These are phyloP conservation scores for Tillandsia fasciculata DNA, from an alignment of 176 grass and related monocot genomes.

Conservation along the genomic window DNA sequence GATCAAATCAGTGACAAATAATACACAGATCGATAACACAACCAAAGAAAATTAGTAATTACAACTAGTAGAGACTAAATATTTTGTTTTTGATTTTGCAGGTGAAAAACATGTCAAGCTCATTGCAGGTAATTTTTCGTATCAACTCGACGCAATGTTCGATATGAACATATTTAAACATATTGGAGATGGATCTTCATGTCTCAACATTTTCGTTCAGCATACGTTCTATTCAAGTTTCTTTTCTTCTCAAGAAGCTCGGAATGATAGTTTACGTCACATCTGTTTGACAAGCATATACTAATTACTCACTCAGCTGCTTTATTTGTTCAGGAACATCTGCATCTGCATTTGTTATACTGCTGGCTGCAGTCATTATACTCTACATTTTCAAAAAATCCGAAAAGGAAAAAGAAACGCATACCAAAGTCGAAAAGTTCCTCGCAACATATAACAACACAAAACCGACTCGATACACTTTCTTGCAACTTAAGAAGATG, in stretches of 20 bases:
- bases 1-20: not conserved
- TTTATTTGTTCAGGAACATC: constrained; percentile 15
- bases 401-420: too few species aligned
- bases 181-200: not conserved
- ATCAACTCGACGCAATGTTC: not conserved
- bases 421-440: too few species aligned
- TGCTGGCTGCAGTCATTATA: not conserved
- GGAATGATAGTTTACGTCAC: not conserved
- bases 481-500: too few species aligned
- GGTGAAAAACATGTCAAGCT: constrained; percentile 18
- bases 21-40: not conserved
- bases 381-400: constrained; percentile 20
- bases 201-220: not conserved
- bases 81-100: constrained; percentile 25
- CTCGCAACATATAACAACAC: too few species aligned
- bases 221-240: not conserved
- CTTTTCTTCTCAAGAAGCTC: not conserved
- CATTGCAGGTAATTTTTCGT: constrained; percentile 28
- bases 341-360: not conserved
- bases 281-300: not conserved
- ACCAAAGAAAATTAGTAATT: not conserved
- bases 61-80: not conserved
- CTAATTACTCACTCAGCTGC: not conserved
- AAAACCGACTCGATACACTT: too few species aligned
- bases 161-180: not conserved